Evolutionary conservation across 257 asterid genomes (phyloP).

Genomic region (Nicotiana benthamiana): DNA sequence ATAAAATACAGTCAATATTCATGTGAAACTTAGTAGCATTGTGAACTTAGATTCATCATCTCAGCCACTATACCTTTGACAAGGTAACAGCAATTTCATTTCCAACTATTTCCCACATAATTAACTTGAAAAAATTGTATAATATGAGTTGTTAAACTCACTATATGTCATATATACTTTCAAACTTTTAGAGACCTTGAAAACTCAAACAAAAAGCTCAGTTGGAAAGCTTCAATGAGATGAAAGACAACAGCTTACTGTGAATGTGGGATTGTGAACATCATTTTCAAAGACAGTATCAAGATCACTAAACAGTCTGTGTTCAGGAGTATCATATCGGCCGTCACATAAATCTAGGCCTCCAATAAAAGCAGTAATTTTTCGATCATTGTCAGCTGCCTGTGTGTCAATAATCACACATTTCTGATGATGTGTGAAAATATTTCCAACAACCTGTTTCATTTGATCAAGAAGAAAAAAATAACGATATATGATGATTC

Average conservation of each 20-base stretch:
- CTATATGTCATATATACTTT: background rate
- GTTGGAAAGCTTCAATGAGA: background rate
- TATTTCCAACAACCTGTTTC: conserved; percentile 85
- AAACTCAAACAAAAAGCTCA: background rate
- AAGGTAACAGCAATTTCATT: background rate
- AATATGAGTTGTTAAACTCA: background rate
- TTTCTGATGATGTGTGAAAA: conserved; percentile 97
- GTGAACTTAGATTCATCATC: background rate
- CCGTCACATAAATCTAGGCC: conserved; percentile 98
- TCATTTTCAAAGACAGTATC: conserved; percentile 74
- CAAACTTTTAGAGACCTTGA: background rate
- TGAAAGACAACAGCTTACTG: conserved; percentile 43
- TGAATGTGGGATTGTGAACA: conserved; percentile 77
- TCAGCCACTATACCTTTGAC: background rate
- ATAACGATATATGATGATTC: background rate
- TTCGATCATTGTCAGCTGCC: conserved; percentile 67
- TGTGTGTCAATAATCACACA: conserved; percentile 91
- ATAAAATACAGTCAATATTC: background rate
- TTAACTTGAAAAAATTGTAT: background rate
- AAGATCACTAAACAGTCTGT: conserved; percentile 65
- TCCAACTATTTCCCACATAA: background rate
- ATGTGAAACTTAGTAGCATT: background rate
- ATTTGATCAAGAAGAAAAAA: conserved; percentile 3
- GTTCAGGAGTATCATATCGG: conserved; percentile 95
- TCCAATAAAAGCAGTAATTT: conserved; percentile 74